phyloP scores from a whole-genome alignment of 768 basidiomycete species.

The Hemileccinum impolitum region DNA sequence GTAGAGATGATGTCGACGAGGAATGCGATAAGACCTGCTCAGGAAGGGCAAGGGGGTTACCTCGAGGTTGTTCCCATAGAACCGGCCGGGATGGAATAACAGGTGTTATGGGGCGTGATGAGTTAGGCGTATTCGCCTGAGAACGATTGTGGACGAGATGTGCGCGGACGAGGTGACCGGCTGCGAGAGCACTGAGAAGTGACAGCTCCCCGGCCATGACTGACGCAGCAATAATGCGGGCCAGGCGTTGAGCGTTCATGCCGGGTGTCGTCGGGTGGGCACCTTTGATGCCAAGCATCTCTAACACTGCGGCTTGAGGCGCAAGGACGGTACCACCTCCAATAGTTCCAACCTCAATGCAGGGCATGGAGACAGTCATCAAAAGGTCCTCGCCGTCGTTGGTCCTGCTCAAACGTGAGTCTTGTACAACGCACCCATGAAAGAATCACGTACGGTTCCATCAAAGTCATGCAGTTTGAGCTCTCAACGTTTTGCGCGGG shows the following conservation, averaged over 20 bases:
- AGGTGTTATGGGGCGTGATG: conserved; percentile 60
- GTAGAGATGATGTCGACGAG: conserved; percentile 39
- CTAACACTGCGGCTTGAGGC: conserved; percentile 87
- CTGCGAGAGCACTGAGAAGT: conserved; percentile 87
- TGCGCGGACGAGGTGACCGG: conserved; percentile 90
- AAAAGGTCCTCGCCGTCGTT: conserved; percentile 90
- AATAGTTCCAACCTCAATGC: conserved; percentile 96
- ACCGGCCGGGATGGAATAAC: conserved; percentile 30
- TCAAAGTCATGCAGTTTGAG: conserved; percentile 96
- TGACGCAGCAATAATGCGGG: conserved; percentile 82
- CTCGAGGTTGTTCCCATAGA: conserved; percentile 24
- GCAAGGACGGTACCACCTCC: conserved; percentile 93
- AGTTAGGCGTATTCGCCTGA: conserved; percentile 72
- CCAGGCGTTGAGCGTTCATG: conserved; percentile 84
- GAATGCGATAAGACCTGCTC: conserved; percentile 30
- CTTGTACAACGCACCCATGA: conserved; percentile 1
- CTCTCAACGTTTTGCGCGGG: conserved; percentile 99
- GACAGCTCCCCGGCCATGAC: conserved; percentile 99
- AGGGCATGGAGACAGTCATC: conserved; percentile 97
- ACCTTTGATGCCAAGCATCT: conserved; percentile 91
- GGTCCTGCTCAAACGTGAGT: conserved; percentile 44
- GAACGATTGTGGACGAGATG: conserved; percentile 92
- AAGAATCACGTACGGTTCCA: conserved; percentile 79
- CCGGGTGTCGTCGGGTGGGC: conserved; percentile 87
- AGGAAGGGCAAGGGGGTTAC: conserved; percentile 5